Evolutionary conservation across 176 grass and related monocot species (phyloP), one percentile per base, ranked within the genome.

Genomic region (Panicum miliaceum): DNA sequence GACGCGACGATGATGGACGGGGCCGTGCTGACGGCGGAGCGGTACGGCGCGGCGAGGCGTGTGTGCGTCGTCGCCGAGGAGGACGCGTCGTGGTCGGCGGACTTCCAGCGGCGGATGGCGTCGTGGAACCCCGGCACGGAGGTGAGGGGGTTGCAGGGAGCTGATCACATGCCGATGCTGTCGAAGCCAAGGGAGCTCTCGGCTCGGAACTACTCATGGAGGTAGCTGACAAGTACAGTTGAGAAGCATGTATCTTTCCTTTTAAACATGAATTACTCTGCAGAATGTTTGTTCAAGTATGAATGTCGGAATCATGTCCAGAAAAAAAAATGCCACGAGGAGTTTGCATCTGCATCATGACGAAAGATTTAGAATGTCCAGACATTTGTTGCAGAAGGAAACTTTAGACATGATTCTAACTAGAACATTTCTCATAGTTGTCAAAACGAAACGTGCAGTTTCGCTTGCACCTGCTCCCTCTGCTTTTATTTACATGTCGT

Each of bases 141-240:
- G 25, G 84, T 93, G 12, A 71, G 12, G 53, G 56, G 19, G 1
- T 25, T 95, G 0, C 6, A 82, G 8, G 81, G 81, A 19, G 83
- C 90, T n/a, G 90, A 89, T 41, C 93, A 95, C 65, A 84, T 85
- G 86, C n/a, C 53, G 1, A 91, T 95, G 93, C 8, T 87, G 18
- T 95, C 88, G 1, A 84, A 71, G 73, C 80, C 86, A 0, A 70
- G 60, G 50, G 86, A 92, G 68, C 48, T 95, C 16, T 78, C 62
- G 5, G 34, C 16, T 78, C 62, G 5, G 34, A 82, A 0, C 22
- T 76, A 29, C 79, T 95, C 1, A 8, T 68, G 32, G 84, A 92
- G 25, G 63, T 87, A 12, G 86, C 87, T 1, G 27, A 70, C 76
- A 73, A 26, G 57, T 79, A 79, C 45, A 20, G 1, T 4, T 73